Base-by-base conservation (phyloP, 2,329 filamentous ascomycete species). In the Fusarium marasasianum region DNA sequence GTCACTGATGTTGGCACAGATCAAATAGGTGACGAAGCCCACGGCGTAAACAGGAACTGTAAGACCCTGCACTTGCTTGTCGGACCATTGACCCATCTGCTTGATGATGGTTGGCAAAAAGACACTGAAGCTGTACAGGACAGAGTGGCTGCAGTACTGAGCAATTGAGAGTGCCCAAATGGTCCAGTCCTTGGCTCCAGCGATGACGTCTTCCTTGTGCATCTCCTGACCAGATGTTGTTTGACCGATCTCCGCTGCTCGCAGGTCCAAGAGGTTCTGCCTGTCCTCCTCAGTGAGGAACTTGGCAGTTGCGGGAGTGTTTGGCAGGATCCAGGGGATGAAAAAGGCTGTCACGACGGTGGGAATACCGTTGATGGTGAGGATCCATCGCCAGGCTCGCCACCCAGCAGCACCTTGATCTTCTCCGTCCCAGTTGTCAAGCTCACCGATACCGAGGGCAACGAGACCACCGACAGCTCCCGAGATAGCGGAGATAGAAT, bases 71-170 rank as follows among this genome's bases (percentile, higher is more conserved):
- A 91, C 87, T 73, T 91, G 85, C 0, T 89, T 85, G 1, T 83
- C 83, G 1, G 85, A 84, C 81, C 90, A 92, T 6, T 79, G 79
- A 6, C 91, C 89, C 67, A 93, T 87, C 1, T 86, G 87, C 59
- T 87, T 83, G 78, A 93, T 92, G 70, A 94, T 93, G 3, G 90
- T 92, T 0, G 91, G 92, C 41, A 93, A 81, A 77, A 93, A 93
- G 2, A 90, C 92, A 61, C 86, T 88, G 79, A 89, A 92, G 5
- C 90, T 90, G 79, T 93, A 93, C 2, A 93, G 84, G 85, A 93
- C 91, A 5, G 88, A 90, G 72, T 92, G 89, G 26, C 85, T 84
- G 11, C 90, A 88, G 73, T 92, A 92, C 68, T 91, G 87, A 3
- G 84, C 89, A 41, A 89, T 82, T 69, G 85, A 88, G 72, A 91